phyloP scores from a whole-genome alignment of 116 monocot species.

The Papilionanthe hybrid region DNA sequence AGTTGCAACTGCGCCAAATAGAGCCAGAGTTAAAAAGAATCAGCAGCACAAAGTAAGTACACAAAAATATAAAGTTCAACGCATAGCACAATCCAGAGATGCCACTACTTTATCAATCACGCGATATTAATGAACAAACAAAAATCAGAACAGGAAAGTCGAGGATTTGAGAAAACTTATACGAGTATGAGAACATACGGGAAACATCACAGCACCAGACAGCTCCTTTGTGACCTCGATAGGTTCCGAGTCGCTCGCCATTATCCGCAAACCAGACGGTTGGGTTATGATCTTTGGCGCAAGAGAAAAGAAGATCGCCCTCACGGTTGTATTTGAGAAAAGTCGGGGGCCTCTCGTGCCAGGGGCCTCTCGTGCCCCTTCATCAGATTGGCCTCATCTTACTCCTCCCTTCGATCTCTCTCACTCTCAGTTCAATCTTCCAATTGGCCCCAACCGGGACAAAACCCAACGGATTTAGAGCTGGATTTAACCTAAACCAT shows the following conservation, averaged over 20 bases:
- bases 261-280: constrained; percentile 98
- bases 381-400: constrained; percentile 98
- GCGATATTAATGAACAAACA: not conserved
- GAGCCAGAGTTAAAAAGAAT: too few species aligned
- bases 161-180: not conserved
- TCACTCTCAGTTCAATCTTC: not conserved
- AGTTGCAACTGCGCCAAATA: too few species aligned
- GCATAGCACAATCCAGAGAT: too few species aligned
- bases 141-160: not conserved
- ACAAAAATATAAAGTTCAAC: too few species aligned
- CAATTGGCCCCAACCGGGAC: not conserved
- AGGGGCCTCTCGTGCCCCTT: too few species aligned
- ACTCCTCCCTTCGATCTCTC: not conserved
- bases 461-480: too few species aligned
- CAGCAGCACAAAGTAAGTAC: too few species aligned
- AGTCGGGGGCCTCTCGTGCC: constrained; percentile 88
- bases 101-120: not conserved
- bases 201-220: constrained; percentile 99
- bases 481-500: too few species aligned
- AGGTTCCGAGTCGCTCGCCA: constrained; percentile 87
- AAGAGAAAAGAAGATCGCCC: constrained; percentile 96
- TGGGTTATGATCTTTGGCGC: constrained; percentile 92
- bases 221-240: constrained; percentile 93
- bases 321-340: constrained; percentile 93
- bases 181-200: constrained; percentile 25